Conservation (phyloP, 495 filamentous ascomycete species). For the Rostrohypoxylon terebratum region DNA sequence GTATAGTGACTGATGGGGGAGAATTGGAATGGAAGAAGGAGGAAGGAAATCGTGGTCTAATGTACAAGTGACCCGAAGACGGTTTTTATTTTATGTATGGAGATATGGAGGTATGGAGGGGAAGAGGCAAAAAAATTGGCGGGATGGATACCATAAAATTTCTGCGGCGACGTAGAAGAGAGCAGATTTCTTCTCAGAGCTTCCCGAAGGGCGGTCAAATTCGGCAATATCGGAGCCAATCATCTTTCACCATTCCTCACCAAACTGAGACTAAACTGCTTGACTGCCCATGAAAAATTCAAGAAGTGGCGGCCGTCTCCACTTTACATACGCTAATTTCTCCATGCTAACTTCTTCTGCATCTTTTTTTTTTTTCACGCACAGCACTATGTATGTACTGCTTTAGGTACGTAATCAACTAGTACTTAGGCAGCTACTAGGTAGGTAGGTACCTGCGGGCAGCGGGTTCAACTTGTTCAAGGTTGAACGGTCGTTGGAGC, state of each 20-base stretch:
- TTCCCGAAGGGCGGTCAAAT: constrained; percentile 49
- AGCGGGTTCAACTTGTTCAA: too few relatives aligned
- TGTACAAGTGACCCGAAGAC: constrained; percentile 40
- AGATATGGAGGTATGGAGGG: constrained; percentile 44
- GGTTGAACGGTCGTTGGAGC: not conserved
- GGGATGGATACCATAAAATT: constrained; percentile 42
- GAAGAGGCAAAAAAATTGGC: constrained; percentile 35
- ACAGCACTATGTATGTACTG: too few relatives aligned
- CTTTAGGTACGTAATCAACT: not conserved
- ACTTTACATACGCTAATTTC: not conserved
- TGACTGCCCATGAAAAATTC: constrained; percentile 25
- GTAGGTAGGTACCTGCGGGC: constrained; percentile 26
- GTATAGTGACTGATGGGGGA: constrained; percentile 46
- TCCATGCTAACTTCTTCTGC: not conserved
- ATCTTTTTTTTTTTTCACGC: not conserved
- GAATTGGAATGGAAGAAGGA: constrained; percentile 43
- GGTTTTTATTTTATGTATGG: constrained; percentile 46
- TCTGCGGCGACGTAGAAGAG: constrained; percentile 38
- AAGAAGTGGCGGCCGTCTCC: constrained; percentile 29
- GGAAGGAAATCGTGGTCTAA: constrained; percentile 53
- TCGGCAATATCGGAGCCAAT: constrained; percentile 45
- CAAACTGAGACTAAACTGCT: not conserved
- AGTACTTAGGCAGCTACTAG: too few relatives aligned
- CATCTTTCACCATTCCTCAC: not conserved
- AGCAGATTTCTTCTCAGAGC: constrained; percentile 50